Conservation (phyloP, 495 filamentous ascomycete genomes). For the Aspergillus sclerotioniger region DNA sequence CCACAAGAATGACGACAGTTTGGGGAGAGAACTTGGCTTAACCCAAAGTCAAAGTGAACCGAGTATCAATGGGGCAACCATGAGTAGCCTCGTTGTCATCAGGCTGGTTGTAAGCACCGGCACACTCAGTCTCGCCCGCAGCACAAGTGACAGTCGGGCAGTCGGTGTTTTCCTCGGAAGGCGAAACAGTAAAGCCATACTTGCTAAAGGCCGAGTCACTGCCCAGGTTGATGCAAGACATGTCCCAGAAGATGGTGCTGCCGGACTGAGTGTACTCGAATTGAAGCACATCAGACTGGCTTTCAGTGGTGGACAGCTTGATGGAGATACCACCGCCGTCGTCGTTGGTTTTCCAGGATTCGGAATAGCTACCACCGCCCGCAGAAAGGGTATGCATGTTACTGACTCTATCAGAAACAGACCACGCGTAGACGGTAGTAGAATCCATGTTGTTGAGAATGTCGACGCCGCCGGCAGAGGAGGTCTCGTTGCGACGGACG, state of each 20-base stretch:
- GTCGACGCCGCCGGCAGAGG: slow-evolving; percentile 26
- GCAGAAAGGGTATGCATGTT: slow-evolving; percentile 40
- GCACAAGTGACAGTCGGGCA: slow-evolving; percentile 41
- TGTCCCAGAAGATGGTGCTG: slow-evolving; percentile 45
- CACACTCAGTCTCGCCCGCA: slow-evolving; percentile 37
- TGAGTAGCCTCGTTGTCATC: slow-evolving; percentile 46
- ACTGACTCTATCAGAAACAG: slow-evolving; percentile 34
- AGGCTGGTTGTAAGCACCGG: slow-evolving; percentile 42
- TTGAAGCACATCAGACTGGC: slow-evolving; percentile 42
- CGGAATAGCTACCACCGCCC: slow-evolving; percentile 34
- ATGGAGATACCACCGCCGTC: slow-evolving; percentile 47
- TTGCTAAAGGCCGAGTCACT: slow-evolving; percentile 38
- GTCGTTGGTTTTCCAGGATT: slow-evolving; percentile 37
- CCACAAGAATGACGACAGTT: background rate
- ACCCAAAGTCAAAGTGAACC: slow-evolving; percentile 37
- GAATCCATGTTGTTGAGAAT: slow-evolving; percentile 41
- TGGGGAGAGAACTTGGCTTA: background rate
- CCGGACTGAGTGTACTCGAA: slow-evolving; percentile 45
- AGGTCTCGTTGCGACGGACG: slow-evolving; percentile 16
- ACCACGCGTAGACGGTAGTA: slow-evolving; percentile 43
- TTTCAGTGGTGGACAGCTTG: slow-evolving; percentile 41
- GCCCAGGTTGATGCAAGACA: slow-evolving; percentile 46
- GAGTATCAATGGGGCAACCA: slow-evolving; percentile 45
- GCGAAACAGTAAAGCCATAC: slow-evolving; percentile 40
- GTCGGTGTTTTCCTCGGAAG: slow-evolving; percentile 22